Conservation (phyloP, 1,284 basidiomycete species). For the Tilletia indica region DNA sequence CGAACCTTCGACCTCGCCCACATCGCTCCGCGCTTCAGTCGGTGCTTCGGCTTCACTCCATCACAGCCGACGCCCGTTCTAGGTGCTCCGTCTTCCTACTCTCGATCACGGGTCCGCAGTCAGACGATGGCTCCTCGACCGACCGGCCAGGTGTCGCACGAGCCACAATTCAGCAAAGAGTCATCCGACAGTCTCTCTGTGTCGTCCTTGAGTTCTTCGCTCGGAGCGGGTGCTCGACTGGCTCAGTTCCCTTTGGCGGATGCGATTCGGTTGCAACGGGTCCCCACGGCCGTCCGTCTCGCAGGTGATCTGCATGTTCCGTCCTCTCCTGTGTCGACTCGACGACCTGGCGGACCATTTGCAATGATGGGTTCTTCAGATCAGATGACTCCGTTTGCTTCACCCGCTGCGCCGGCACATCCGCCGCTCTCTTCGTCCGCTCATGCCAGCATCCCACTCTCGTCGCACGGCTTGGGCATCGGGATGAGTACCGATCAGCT, state of each 20-base stretch:
- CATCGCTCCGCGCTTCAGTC: background rate
- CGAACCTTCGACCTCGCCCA: background rate
- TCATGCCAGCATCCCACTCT: background rate
- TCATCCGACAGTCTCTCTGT: background rate
- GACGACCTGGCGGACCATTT: background rate
- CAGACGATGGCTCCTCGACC: conserved; percentile 12
- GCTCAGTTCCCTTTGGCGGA: conserved; percentile 40
- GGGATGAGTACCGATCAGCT: background rate
- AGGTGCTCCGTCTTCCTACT: conserved; percentile 6
- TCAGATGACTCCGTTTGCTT: background rate
- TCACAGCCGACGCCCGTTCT: conserved; percentile 10
- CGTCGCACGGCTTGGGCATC: conserved; percentile 10
- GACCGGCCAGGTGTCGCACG: background rate
- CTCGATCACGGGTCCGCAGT: conserved; percentile 9
- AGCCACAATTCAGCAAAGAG: background rate
- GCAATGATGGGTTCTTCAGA: too few relatives aligned
- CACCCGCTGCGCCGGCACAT: background rate
- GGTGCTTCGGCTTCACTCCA: background rate
- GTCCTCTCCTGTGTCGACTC: conserved; percentile 8
- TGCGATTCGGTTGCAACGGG: conserved; percentile 61
- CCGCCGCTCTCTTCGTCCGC: background rate
- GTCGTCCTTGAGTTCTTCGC: background rate
- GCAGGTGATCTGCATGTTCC: conserved; percentile 58
- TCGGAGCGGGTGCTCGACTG: conserved; percentile 1
- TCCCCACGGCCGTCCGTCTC: conserved; percentile 61